A percentile compares a stretch with the other conserved stretches of the same genome.
Conservation (phyloP, 495 filamentous ascomycete genomes). For the Penicillium verhagenii region DNA sequence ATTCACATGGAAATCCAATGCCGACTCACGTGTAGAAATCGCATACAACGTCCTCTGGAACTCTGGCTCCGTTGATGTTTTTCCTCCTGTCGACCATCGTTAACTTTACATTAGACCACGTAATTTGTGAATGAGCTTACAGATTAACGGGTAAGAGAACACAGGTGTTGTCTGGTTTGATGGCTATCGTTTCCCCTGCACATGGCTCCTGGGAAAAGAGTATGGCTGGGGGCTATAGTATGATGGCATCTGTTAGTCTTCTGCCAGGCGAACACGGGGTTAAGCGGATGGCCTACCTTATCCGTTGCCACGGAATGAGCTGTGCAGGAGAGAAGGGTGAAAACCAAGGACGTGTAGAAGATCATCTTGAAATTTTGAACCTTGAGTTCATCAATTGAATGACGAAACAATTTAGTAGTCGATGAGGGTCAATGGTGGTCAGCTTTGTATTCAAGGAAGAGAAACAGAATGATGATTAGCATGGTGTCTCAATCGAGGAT, state of each 20-base stretch:
- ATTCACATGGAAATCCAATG: not conserved
- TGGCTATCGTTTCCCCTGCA: not conserved
- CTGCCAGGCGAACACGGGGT: not conserved
- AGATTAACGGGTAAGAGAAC: not conserved
- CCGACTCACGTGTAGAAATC: not conserved
- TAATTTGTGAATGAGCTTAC: not conserved
- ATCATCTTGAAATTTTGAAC: not conserved
- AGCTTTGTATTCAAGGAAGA: too few relatives aligned
- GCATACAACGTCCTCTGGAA: conserved; percentile 1
- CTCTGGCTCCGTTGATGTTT: not conserved
- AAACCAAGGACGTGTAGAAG: not conserved
- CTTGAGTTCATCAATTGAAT: too few relatives aligned
- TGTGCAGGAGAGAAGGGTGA: not conserved
- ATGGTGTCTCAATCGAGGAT: too few relatives aligned
- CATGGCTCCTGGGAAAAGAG: not conserved
- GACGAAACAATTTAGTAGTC: too few relatives aligned
- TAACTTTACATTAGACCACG: not conserved
- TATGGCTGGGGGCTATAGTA: not conserved
- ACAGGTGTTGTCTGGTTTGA: not conserved
- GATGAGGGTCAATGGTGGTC: not conserved
- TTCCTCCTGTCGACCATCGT: not conserved
- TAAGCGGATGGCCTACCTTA: not conserved
- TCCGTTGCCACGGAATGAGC: not conserved
- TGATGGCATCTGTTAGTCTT: not conserved
- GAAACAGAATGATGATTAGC: not conserved